These are phyloP conservation scores for Alternaria triticimaculans DNA, from an alignment of 2,329 filamentous ascomycete species.

Conservation along the genomic window DNA sequence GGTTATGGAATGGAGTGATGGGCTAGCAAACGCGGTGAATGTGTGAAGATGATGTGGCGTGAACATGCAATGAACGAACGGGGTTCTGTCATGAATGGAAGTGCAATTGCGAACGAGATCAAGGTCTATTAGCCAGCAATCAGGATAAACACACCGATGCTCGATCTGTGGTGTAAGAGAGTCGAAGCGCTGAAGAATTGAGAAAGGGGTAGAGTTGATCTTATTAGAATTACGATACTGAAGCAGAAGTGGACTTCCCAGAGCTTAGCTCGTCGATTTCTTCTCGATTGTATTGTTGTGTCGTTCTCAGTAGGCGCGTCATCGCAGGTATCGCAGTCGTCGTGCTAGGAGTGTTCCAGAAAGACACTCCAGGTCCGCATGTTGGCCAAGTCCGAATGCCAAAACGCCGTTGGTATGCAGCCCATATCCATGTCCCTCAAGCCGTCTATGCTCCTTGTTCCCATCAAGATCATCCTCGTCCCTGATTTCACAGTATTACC, in stretches of 20 bases:
- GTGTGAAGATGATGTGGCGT: constrained; percentile 2
- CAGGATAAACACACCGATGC: not conserved
- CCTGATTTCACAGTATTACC: not conserved
- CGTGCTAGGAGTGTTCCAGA: not conserved
- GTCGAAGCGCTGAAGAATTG: not conserved
- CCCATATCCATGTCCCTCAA: not conserved
- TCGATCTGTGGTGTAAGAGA: not conserved
- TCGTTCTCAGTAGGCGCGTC: not conserved
- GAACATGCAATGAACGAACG: not conserved
- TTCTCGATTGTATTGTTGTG: not conserved
- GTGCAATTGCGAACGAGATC: not conserved
- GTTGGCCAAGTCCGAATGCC: not conserved
- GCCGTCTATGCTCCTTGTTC: not conserved
- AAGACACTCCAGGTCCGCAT: constrained; percentile 23
- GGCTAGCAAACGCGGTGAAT: not conserved
- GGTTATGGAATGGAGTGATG: not conserved
- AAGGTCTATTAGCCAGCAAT: not conserved
- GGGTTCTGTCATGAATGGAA: not conserved
- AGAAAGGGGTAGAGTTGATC: not conserved
- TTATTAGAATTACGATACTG: not conserved
- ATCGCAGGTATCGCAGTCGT: constrained; percentile 4
- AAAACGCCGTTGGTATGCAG: constrained; percentile 3
- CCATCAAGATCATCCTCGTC: not conserved
- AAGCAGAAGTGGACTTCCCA: not conserved
- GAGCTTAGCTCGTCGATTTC: not conserved